phyloP scores from a whole-genome alignment of 441 rosid genomes.

The Geranium incanum region DNA sequence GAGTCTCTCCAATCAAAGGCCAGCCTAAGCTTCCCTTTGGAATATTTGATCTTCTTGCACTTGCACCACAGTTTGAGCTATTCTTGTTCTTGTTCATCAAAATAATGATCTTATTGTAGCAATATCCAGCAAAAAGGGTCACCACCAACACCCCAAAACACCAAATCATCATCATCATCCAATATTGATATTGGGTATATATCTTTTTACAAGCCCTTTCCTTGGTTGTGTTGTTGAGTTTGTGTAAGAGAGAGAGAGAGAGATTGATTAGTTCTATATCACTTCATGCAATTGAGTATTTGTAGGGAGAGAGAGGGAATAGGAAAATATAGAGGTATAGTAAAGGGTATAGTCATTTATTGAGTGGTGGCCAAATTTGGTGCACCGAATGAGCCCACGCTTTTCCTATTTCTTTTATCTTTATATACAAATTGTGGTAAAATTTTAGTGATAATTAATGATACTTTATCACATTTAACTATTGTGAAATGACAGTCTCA shows the following conservation, averaged over 20 bases:
- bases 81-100: not conserved
- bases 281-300: not conserved
- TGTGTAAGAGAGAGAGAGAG: not conserved
- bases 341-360: not conserved
- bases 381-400: conserved; percentile 1
- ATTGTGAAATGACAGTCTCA: no score
- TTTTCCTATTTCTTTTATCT: not conserved
- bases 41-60: not conserved
- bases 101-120: not conserved
- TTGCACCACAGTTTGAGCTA: not conserved
- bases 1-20: conserved; percentile 70
- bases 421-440: no score
- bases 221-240: not conserved
- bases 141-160: not conserved
- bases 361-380: conserved; percentile 5
- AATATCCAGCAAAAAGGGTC: not conserved
- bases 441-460: no score
- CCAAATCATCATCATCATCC: not conserved
- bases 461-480: no score
- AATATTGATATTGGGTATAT: not conserved
- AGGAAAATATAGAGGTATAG: not conserved
- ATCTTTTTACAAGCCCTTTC: not conserved
- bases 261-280: not conserved
- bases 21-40: conserved; percentile 49
- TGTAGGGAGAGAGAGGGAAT: not conserved